A percentile compares a stretch with the other conserved stretches of the same genome.
These are phyloP conservation scores for Meira miltonrushii DNA, from an alignment of 1,284 basidiomycete genomes.

Conservation along the genomic window DNA sequence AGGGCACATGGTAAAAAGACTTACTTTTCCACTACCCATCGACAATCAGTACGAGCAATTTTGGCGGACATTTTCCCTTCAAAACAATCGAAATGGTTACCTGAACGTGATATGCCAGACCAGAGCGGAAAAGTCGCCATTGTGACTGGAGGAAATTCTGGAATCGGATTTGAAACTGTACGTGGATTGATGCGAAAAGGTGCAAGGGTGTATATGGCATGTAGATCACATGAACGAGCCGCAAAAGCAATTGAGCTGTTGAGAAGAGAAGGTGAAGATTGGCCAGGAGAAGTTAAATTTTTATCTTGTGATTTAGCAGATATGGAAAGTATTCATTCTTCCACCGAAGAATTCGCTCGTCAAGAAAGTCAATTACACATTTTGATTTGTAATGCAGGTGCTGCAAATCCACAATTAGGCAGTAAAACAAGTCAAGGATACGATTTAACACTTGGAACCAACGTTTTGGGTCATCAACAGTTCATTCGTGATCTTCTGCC, in stretches of 20 bases:
- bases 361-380: constrained; percentile 27
- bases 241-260: constrained; percentile 16
- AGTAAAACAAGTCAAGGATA: constrained; percentile 31
- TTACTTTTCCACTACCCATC: too few relatives aligned
- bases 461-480: constrained; percentile 39
- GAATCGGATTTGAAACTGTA: constrained; percentile 32
- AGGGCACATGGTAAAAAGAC: too few relatives aligned
- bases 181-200: constrained; percentile 26
- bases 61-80: background rate
- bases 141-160: constrained; percentile 43
- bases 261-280: background rate
- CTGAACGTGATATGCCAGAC: constrained; percentile 13
- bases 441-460: constrained; percentile 43
- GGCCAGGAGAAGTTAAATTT: constrained; percentile 18
- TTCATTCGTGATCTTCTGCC: constrained; percentile 34
- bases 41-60: background rate
- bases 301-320: constrained; percentile 29
- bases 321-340: constrained; percentile 22
- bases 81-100: background rate
- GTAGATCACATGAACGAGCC: constrained; percentile 13
- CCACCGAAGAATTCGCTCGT: constrained; percentile 17
- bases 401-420: background rate
- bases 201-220: constrained; percentile 34
- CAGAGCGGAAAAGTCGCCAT: constrained; percentile 28
- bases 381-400: constrained; percentile 32